Evolutionary conservation across 768 basidiomycete species (phyloP), one percentile per base, ranked within the genome.

Genomic region (Pulveroboletus sp.): DNA sequence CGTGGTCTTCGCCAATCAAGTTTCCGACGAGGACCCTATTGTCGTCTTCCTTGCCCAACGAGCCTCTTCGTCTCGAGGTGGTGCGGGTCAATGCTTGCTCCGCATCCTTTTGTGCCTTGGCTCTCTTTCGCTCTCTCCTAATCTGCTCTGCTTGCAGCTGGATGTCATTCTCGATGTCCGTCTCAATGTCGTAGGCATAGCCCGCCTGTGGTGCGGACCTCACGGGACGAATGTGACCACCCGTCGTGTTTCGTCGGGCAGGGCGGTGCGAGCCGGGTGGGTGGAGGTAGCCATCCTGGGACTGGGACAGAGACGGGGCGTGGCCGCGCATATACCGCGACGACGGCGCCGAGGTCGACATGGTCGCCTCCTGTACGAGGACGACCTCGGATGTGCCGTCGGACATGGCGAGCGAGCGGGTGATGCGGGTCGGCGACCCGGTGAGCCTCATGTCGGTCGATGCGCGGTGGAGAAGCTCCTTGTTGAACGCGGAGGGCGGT

Each of bases 1-100:
- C 94, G 70, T 99, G 97, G 61, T 84, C 95, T 66, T 97, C 94
- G n/a, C 93, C 91, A 55, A 99, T 97, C 57, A 98, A 72, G 66
- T 98, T 98, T 1, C 97, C 97, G 0, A 97, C 90, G 12, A 94
- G 70, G 5, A 86, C 85, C 45, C 66, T 71, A 24, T 78, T 71
- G 41, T 83, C 82, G 17, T 78, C 75, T 37, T 63, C 69, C 43
- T 54, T 59, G 25, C 50, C 56, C 17, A 52, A 2, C 6, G 56
- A 60, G 21, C 63, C 61, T 16, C 63, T 51, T 19, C 60, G 64
- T 29, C 47, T 52, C 32, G 58, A 58, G 12, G 52, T 49, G 12
- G 53, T 59, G 19, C 59, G 65, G 12, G 77, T 82, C 42, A 82
- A 66, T 6, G 75, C 79, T 6, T 78, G 81, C 64, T 82, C 84